Base-by-base conservation (phyloP, 345 rosid genomes). In the Turritis glabra region DNA sequence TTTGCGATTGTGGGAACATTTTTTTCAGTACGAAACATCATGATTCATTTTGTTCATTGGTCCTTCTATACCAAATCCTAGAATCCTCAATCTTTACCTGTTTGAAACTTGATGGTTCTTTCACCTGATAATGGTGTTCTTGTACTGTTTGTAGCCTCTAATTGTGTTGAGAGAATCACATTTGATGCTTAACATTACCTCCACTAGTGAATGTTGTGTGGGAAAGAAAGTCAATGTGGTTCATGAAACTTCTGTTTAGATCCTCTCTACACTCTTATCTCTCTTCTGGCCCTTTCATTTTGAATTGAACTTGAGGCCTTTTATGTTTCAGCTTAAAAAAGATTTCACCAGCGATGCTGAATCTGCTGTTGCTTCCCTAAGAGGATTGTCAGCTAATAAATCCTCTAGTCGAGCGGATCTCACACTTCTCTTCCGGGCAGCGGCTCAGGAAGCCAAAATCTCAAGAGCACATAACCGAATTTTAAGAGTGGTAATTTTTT, bases 401-500 rank as follows among this genome's bases (percentile, higher is more conserved):
- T 78, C 90, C 47, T 81, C 84, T 69, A 88, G 87, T 64, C 87
- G 84, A 79, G 95, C 92, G n/a, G 98, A 94, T 86, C 91, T 94
- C 73, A 88, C 96, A 46, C 83, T 79, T 74, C 79, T 94, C 14
- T 91, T 91, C 75, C 86, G 90, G 7, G 60, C 81, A 46, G 98
- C 97, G 0, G 95, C 97, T 82, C 90, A 87, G 35, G 93, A 87
- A 82, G 96, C 98, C 3, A 89, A 82, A 83, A 84, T 74, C 68
- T 91, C 96, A 21, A 85, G 81, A 70, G 73, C 83, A 7, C 93
- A 90, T 48, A 82, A 86, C 64, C 92, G 97, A 35, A 85, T 90
- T 71, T 71, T 94, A 53, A 84, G 96, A 43, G 95, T 94, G 95
- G 98, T 91, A 80, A 80, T 89, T 65, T 61, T 61, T 3, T 2